Evolutionary conservation across 371 early-diverging fungal genomes (phyloP), one percentile per base, ranked within the genome.

Genomic region (Saksenaea vasiformis): DNA sequence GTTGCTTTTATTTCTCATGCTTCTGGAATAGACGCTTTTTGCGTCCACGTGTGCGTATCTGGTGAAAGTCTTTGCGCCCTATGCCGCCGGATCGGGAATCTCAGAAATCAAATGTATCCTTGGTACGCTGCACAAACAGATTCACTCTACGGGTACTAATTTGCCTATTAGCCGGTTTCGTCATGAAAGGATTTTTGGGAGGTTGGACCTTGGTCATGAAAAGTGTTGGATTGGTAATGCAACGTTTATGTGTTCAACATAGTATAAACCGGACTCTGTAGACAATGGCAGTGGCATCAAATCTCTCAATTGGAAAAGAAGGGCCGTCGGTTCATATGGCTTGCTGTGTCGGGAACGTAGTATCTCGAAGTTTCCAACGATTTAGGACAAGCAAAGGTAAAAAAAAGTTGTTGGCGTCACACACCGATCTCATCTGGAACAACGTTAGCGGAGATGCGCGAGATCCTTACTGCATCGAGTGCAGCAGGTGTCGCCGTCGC

Each of bases 41-140:
- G 87, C 88, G 1, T 73, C 82, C 5, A 75, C 75, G 13, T 83
- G 82, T 56, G 87, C 86, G 1, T 85, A 77, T 63, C 62, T 87
- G 13, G 93, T 93, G 24, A 89, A 85, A 65, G 60, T 60, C 22
- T 89, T 88, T 70, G 95, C 93, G 9, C 93, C 90, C 22, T 91
- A 92, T 72, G 95, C 97, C 10, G 96, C 98, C 17, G 98, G 98
- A 17, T 92, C 94, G 22, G 98, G 98, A 51, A 92, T 98, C 56
- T 92, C 98, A 3, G 97, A 97, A 74, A 93, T 97, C 68, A 98
- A 98, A 76, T 93, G 93, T 60, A 95, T 97, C 64, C 79, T 98
- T 64, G 91, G 95, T 82, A 76, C 53, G 59, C n/a, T 39, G 22
- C 31, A 31, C 31, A 31, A 54, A 43, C 7, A 43, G 9, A 14